Evolutionary conservation across 306 rosid species (phyloP), one percentile per base, ranked within the genome.

Genomic region (Rosa multiflora): DNA sequence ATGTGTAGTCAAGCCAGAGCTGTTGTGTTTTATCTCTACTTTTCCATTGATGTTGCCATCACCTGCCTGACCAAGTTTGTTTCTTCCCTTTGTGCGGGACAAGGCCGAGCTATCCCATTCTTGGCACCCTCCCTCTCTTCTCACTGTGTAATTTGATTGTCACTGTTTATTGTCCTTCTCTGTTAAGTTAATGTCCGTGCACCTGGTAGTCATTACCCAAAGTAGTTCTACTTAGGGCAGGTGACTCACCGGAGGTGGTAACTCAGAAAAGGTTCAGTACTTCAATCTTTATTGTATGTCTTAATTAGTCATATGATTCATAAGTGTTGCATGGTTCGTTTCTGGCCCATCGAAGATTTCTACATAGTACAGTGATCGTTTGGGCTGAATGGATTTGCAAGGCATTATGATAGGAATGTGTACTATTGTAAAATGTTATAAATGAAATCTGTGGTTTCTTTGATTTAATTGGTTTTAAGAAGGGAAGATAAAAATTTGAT

Each of bases 181-280:
- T 73, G 86, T 84, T 84, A 78, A 86, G 81, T 81, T 83, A 83
- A 81, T 83, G 56, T 79, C 78, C 75, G 83, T 82, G 98, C 97
- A 79, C 99, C 98, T 91, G 98, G 98, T 87, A 83, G 94, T 90
- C 94, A 77, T 86, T 40, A 88, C 88, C 51, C 77, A 88, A 82
- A 85, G 79, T 87, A 61, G 29, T 74, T 86, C 88, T 72, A 67
- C 89, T 76, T 90, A 79, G 68, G 91, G 82, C 81, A 73, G 80
- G 76, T 84, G 91, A 88, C 96, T 84, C 56, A 80, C 88, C 96
- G 90, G 97, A 85, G 99, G 99, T 95, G 98, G 88, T 88, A 82
- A 87, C 87, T 85, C 82, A 77, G 52, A 80, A 82, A 84, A 78
- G 83, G 86, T 88, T 76, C 49, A 39, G 82, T 77, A 70, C 85